phyloP scores from a whole-genome alignment of 2,329 filamentous ascomycete genomes.

The Rhytidhysteron rufulum region DNA sequence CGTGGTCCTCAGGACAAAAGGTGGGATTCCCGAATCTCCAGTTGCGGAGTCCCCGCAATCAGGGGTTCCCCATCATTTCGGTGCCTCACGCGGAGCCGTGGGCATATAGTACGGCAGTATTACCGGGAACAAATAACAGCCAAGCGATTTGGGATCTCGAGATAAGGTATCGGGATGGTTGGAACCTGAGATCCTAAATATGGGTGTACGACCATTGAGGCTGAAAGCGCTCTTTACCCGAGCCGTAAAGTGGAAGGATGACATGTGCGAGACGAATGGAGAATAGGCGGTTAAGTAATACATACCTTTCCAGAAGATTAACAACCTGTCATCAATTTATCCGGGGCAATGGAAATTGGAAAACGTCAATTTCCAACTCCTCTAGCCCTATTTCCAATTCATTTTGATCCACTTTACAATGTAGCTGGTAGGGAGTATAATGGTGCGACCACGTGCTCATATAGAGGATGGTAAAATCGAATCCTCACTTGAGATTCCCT shows the following conservation, averaged over 20 bases:
- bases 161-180: too few species aligned
- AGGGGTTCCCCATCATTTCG: too few species aligned
- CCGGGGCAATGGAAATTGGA: constrained; percentile 9
- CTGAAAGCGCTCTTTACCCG: background rate
- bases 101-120: too few species aligned
- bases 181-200: background rate
- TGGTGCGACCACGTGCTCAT: constrained; percentile 4
- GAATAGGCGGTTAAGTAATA: background rate
- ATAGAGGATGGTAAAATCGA: constrained; percentile 3
- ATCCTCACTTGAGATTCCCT: constrained; percentile 3
- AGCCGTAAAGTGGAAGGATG: background rate
- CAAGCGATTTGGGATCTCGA: too few species aligned
- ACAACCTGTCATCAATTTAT: constrained; percentile 9
- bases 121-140: too few species aligned
- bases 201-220: background rate
- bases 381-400: too few species aligned
- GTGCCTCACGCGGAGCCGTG: too few species aligned
- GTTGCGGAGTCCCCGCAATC: too few species aligned
- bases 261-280: background rate
- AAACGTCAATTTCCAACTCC: too few species aligned
- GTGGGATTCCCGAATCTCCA: too few species aligned
- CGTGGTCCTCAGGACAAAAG: too few species aligned
- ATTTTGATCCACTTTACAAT: too few species aligned
- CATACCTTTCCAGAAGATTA: background rate
- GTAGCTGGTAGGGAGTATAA: constrained; percentile 2